phyloP scores from a whole-genome alignment of 148 eudicot genomes.

The Camellia lanceoleosa region DNA sequence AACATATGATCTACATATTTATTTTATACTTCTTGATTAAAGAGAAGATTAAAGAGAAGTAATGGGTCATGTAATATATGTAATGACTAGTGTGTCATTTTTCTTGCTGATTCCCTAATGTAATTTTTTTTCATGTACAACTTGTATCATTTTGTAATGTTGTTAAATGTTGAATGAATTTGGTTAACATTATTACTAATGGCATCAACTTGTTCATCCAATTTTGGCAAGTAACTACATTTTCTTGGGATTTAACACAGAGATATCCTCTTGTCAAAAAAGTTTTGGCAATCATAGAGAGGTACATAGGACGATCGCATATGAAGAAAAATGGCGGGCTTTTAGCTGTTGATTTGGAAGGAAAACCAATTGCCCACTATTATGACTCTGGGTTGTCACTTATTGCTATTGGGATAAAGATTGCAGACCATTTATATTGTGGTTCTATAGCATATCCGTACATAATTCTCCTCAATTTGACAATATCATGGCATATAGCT shows the following conservation, averaged over 20 bases:
- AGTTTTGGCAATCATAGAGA: constrained; percentile 28
- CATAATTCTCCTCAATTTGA: constrained; percentile 40
- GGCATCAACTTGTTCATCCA: too few relatives aligned
- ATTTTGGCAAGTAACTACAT: constrained; percentile 26
- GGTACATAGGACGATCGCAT: constrained; percentile 20
- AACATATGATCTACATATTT: too few relatives aligned
- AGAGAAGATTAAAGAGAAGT: too few relatives aligned
- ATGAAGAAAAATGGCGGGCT: constrained; percentile 42
- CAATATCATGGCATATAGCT: too few relatives aligned
- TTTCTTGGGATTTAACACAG: constrained; percentile 18
- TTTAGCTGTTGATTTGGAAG: constrained; percentile 58
- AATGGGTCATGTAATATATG: too few relatives aligned
- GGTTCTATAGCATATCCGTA: constrained; percentile 40
- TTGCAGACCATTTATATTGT: constrained; percentile 45
- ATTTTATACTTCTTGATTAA: too few relatives aligned
- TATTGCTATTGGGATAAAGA: constrained; percentile 37
- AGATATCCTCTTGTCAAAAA: constrained; percentile 39
- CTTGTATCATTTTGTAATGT: too few relatives aligned
- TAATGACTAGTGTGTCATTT: too few relatives aligned
- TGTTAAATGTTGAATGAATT: background rate
- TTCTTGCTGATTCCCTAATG: too few relatives aligned
- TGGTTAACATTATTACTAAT: too few relatives aligned
- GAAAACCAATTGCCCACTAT: constrained; percentile 42
- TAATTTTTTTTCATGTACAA: too few relatives aligned
- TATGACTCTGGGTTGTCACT: constrained; percentile 35